Base-by-base conservation (phyloP, 1,284 basidiomycete genomes). In the Termitomyces sp. region DNA sequence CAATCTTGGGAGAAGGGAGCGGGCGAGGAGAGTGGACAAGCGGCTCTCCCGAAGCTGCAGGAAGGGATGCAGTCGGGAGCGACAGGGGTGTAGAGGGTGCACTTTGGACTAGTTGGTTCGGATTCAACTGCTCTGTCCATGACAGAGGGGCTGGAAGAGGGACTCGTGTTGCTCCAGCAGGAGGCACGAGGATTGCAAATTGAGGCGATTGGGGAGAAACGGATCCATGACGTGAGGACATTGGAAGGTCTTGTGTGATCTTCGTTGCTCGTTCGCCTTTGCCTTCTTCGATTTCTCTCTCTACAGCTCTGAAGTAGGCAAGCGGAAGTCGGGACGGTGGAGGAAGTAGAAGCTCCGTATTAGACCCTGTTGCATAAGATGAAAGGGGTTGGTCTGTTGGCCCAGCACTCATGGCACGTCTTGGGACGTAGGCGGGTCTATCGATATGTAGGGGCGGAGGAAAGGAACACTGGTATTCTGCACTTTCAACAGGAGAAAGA, bases 241-340 rank as follows among this genome's bases (percentile, higher is more conserved):
- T 67, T 49, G 79, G 78, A 10, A 88, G 68, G 60, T 86, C 84
- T 46, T 78, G 76, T 21, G 85, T 70, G 42, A 85, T 75, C 17
- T 83, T 75, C 3, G 78, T 77, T 17, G 84, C 80, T 17, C 78
- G 76, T 51, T 78, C 75, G 33, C 84, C 86, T 64, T 84, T 83
- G 44, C 82, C 82, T 62, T 82, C 80, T 63, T 81, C 77, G 3
- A 71, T 70, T 42, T 77, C 73, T 28, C 46, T 55, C 10, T 61
- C 24, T 24, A 24, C 3, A 24, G 3, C 30, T 1, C 39, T 40
- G n/a, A 50, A 40, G 21, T 50, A 44, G 8, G 44, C 34, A 53
- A 40, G 54, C 26, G 57, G 50, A 45, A 58, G 52, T 26, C 53
- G 57, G 21, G 65, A 64, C 15, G 65, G 53, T 5, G 58, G 57